These are phyloP conservation scores for Xylariales sp. DNA, from an alignment of 2,329 filamentous ascomycete genomes.

Conservation along the genomic window DNA sequence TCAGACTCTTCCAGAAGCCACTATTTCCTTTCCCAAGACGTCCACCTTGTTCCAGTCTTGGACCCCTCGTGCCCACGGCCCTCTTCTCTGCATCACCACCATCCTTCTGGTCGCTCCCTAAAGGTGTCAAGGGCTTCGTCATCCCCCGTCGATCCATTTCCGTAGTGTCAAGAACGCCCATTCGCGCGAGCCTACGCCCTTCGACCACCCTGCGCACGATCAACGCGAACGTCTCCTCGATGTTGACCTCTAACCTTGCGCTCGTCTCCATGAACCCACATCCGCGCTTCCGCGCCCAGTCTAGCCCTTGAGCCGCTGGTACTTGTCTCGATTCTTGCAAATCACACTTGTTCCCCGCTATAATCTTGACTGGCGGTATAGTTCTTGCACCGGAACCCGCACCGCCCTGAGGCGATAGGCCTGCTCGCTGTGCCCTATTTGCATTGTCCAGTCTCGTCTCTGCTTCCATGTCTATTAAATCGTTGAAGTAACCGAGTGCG, in stretches of 20 bases:
- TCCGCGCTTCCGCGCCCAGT: constrained; percentile 68
- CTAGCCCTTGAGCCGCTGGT: constrained; percentile 64
- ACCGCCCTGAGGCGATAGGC: constrained; percentile 31
- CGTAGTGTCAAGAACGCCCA: constrained; percentile 38
- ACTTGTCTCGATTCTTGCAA: constrained; percentile 66
- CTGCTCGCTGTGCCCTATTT: constrained; percentile 41
- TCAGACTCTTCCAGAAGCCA: constrained; percentile 52
- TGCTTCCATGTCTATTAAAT: constrained; percentile 78
- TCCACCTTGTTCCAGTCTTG: constrained; percentile 39
- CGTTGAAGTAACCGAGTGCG: constrained; percentile 72
- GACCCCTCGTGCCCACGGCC: constrained; percentile 27
- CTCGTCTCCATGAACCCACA: constrained; percentile 92
- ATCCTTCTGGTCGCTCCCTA: constrained; percentile 30
- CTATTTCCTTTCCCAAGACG: constrained; percentile 34
- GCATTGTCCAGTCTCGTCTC: constrained; percentile 64
- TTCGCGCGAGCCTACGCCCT: constrained; percentile 45
- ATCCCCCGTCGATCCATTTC: constrained; percentile 47
- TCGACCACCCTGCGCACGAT: constrained; percentile 60
- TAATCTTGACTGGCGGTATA: constrained; percentile 74
- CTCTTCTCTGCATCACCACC: constrained; percentile 36
- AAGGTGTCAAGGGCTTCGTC: constrained; percentile 54
- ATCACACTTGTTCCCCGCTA: constrained; percentile 85
- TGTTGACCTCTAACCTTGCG: constrained; percentile 78
- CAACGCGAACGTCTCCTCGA: constrained; percentile 81
- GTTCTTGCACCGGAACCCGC: constrained; percentile 37